phyloP scores from a whole-genome alignment of 2,329 filamentous ascomycete species.

The Fusarium decemcellulare region DNA sequence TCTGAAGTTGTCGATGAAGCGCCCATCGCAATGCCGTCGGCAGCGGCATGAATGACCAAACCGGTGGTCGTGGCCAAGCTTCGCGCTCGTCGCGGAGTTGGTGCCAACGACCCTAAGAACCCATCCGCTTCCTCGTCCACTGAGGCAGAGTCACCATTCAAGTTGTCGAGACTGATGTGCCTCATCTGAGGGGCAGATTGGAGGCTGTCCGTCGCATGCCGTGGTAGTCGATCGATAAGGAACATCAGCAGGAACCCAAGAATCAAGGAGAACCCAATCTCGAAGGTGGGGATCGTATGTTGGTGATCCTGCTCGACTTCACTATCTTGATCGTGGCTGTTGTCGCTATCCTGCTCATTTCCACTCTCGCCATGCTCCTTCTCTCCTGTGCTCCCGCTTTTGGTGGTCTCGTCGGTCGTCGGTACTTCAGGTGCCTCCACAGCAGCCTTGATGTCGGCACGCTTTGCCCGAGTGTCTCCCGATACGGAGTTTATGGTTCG shows the following conservation, averaged over 20 bases:
- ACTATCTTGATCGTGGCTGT: conserved; percentile 51
- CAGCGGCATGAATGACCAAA: conserved; percentile 94
- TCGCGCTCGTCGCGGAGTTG: conserved; percentile 70
- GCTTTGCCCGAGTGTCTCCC: conserved; percentile 23
- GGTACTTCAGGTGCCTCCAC: conserved; percentile 34
- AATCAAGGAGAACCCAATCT: conserved; percentile 89
- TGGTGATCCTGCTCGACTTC: conserved; percentile 52
- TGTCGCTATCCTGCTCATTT: conserved; percentile 36
- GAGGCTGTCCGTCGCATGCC: conserved; percentile 76
- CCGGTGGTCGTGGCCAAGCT: conserved; percentile 90
- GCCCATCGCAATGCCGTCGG: conserved; percentile 95
- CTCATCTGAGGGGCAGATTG: conserved; percentile 78
- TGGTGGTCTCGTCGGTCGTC: conserved; percentile 19
- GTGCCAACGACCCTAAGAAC: conserved; percentile 71
- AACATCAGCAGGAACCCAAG: conserved; percentile 97
- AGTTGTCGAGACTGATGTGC: conserved; percentile 90
- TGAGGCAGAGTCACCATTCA: conserved; percentile 68
- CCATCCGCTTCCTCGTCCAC: conserved; percentile 71
- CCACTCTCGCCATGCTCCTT: conserved; percentile 27
- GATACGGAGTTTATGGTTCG: conserved; percentile 24
- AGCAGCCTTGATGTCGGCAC: conserved; percentile 29
- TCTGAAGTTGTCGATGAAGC: conserved; percentile 85
- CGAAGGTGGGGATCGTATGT: conserved; percentile 72
- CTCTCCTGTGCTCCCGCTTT: conserved; percentile 13
- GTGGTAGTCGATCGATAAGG: conserved; percentile 88